Evolutionary conservation across 257 asterid genomes (phyloP).

Genomic region (Lycium ferocissimum): DNA sequence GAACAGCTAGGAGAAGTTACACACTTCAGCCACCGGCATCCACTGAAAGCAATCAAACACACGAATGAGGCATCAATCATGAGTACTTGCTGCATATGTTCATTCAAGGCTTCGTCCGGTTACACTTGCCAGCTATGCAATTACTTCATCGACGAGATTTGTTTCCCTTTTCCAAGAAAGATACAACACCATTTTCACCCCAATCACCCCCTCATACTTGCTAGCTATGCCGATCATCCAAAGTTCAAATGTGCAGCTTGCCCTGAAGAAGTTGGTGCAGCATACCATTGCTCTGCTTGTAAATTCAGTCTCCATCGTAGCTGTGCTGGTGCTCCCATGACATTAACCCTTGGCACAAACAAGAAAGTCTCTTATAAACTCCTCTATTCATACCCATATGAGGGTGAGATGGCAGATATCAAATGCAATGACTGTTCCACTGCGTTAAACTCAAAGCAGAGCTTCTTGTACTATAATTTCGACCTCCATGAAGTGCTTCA

Average conservation of each 20-base stretch:
- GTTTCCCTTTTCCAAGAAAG: neutral
- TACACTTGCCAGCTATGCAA: conserved; percentile 5
- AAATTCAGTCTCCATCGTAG: neutral
- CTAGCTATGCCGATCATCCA: neutral
- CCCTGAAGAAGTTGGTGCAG: neutral
- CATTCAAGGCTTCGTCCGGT: neutral
- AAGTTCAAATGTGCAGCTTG: neutral
- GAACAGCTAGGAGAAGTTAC: neutral
- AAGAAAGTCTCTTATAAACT: neutral
- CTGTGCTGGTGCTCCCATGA: neutral
- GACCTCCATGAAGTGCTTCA: neutral
- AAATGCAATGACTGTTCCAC: neutral
- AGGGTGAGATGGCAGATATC: neutral
- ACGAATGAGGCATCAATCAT: neutral
- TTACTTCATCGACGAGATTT: neutral
- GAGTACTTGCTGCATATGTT: neutral
- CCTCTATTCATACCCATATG: neutral
- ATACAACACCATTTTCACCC: neutral
- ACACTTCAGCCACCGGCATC: conserved; percentile 27
- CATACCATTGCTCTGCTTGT: neutral
- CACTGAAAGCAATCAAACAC: neutral
- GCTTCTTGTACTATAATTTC: conserved; percentile 2
- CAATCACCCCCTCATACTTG: neutral
- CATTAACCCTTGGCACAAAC: neutral
- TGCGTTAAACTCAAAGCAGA: neutral